These are phyloP conservation scores for Zygosaccharomyces gambellarensis DNA, from an alignment of 805 yeast species.

Conservation along the genomic window DNA sequence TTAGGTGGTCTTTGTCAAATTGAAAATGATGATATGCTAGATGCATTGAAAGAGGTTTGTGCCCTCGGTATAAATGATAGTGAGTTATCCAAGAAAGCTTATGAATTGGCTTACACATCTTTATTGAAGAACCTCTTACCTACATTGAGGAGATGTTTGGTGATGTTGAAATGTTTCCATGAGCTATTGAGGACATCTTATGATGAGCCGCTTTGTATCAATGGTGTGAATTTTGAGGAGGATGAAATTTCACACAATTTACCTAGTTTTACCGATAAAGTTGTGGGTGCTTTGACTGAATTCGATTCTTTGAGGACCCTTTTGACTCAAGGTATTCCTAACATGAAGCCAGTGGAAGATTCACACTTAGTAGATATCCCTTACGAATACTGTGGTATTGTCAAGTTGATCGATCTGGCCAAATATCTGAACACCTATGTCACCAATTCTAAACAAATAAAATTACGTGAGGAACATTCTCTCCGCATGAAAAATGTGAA, in stretches of 20 bases:
- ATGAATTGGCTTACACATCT: constrained; percentile 21
- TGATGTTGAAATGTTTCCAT: constrained; percentile 33
- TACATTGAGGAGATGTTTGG: constrained; percentile 29
- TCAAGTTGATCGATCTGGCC: constrained; percentile 52
- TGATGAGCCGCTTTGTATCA: constrained; percentile 22
- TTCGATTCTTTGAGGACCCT: constrained; percentile 12
- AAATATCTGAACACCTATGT: constrained; percentile 38
- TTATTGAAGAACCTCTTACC: constrained; percentile 24
- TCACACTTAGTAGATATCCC: constrained; percentile 20
- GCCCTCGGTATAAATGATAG: constrained; percentile 12
- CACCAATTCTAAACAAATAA: constrained; percentile 30
- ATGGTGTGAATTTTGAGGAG: constrained; percentile 22
- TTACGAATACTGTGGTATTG: constrained; percentile 49
- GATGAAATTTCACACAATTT: constrained; percentile 1
- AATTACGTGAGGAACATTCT: constrained; percentile 31
- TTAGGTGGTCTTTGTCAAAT: constrained; percentile 9
- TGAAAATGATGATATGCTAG: constrained; percentile 1
- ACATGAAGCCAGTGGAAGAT: constrained; percentile 10
- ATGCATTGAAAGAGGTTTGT: constrained; percentile 12
- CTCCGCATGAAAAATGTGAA: constrained; percentile 23
- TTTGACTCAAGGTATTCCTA: constrained; percentile 8
- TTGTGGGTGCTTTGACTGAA: constrained; percentile 16
- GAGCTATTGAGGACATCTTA: constrained; percentile 27
- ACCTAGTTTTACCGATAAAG: constrained; percentile 14
- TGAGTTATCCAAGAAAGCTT: constrained; percentile 11